Evolutionary conservation across 805 yeast genomes (phyloP).

Genomic region (Wickerhamiella cacticola): DNA sequence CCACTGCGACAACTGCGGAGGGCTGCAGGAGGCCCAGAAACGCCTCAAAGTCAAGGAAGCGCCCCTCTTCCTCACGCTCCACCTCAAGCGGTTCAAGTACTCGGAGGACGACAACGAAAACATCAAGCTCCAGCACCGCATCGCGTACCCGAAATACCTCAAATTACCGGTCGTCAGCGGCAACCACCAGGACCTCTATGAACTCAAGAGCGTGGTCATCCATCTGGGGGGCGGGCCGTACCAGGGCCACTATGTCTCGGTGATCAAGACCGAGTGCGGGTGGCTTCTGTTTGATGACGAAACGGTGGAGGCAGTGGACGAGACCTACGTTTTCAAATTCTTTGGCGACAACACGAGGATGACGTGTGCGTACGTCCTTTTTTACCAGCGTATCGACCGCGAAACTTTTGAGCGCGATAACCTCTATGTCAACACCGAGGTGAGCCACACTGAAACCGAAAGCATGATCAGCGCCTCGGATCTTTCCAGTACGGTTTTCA

Average conservation of each 20-base stretch:
- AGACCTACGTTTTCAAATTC: constrained; percentile 67
- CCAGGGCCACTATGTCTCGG: constrained; percentile 89
- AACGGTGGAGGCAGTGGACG: constrained; percentile 79
- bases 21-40: constrained; percentile 88
- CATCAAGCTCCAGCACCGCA: constrained; percentile 76
- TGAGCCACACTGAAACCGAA: constrained; percentile 5
- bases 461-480: constrained; percentile 7
- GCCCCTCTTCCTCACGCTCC: constrained; percentile 71
- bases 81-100: constrained; percentile 84
- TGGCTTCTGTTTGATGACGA: constrained; percentile 96
- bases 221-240: constrained; percentile 97
- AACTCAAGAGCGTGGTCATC: constrained; percentile 73
- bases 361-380: constrained; percentile 83
- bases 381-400: constrained; percentile 48
- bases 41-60: constrained; percentile 65
- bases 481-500: constrained; percentile 6
- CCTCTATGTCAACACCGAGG: constrained; percentile 12
- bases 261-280: constrained; percentile 67
- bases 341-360: constrained; percentile 81
- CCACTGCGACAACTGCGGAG: constrained; percentile 80
- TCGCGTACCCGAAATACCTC: constrained; percentile 64
- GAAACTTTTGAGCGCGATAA: constrained; percentile 11
- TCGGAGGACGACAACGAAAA: constrained; percentile 69
- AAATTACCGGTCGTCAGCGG: constrained; percentile 54
- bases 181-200: constrained; percentile 52